Evolutionary conservation across 148 eudicot species (phyloP), one percentile per base, ranked within the genome.

Genomic region (Vaccinium darrowii): DNA sequence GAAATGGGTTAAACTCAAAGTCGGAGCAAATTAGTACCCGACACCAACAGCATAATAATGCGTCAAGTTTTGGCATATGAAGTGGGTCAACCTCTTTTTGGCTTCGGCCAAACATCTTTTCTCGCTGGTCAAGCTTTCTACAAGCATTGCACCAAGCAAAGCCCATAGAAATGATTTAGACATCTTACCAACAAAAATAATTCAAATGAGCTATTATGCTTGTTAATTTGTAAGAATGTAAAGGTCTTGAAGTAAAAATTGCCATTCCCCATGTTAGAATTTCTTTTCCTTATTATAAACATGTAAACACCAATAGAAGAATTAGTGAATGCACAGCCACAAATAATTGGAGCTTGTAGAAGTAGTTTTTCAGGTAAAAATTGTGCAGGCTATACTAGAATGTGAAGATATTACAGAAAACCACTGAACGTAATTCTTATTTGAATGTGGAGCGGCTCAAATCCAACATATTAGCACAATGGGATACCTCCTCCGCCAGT

Each of bases 401-500:
- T 25, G 16, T 43, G n/a, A 81, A 63, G 52, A 62, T 79, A 78
- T 47, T 43, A 36, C 69, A 52, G 69, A 27, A 81, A 33, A 33
- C 49, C 19, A 73, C 3, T n/a, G 72, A 60, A 58, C 10, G n/a
- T 62, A n/a, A 81, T 18, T 62, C 51, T 18, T 39, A n/a, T 6
- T 19, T n/a, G 19, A 62, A 39, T 13, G 74, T 1, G 9, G 65
- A 54, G 7, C 12, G 51, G 43, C 19, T n/a, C 36, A n/a, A 27
- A 71, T 71, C 53, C 56, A 52, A 49, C 3, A 82, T 43, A 18
- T 21, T 27, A 43, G 13, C 84, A 81, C 43, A 81, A 67, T 27
- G 62, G 7, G 58, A 27, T 69, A 69, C 84, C 63, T 82, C 63
- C 71, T 51, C 84, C n/a, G 4, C 27, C 10, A 65, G 76, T 65